Percentiles rank a stretch among this genome's conserved stretches.
phyloP scores from a whole-genome alignment of 1,284 basidiomycete species.

The Ceratobasidium sp. region DNA sequence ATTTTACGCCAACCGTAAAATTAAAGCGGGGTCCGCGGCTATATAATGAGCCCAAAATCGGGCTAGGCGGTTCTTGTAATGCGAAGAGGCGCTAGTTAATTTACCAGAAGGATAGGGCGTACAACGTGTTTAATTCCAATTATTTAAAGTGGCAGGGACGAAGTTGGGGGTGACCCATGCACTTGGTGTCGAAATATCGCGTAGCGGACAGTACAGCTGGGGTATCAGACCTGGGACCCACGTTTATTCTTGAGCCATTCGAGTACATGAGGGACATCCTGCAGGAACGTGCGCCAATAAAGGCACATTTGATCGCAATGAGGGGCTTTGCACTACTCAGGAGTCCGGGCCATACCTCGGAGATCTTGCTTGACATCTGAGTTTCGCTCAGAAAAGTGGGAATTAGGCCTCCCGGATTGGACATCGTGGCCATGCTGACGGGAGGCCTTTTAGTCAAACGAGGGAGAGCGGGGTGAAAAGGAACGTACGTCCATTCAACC shows the following conservation, averaged over 20 bases:
- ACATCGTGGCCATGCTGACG: slow-evolving; percentile 32
- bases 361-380: slow-evolving; percentile 33
- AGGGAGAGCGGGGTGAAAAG: background rate
- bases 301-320: no score
- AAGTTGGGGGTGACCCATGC: no score
- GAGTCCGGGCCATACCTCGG: background rate
- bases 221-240: background rate
- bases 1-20: no score
- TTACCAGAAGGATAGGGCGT: no score
- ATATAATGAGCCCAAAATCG: no score
- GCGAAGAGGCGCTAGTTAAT: no score
- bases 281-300: background rate
- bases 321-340: slow-evolving; percentile 4
- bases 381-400: slow-evolving; percentile 22
- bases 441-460: background rate
- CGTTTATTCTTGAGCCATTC: slow-evolving; percentile 25
- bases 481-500: slow-evolving; percentile 34
- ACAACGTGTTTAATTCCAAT: no score
- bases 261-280: slow-evolving; percentile 39
- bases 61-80: no score
- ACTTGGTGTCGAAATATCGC: no score
- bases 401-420: slow-evolving; percentile 25
- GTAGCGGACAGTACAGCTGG: no score
- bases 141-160: no score
- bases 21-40: no score